Percentiles rank a stretch among this genome's conserved stretches.
Conservation (phyloP, 2,329 filamentous ascomycete genomes). For the Metarhizium anisopliae region DNA sequence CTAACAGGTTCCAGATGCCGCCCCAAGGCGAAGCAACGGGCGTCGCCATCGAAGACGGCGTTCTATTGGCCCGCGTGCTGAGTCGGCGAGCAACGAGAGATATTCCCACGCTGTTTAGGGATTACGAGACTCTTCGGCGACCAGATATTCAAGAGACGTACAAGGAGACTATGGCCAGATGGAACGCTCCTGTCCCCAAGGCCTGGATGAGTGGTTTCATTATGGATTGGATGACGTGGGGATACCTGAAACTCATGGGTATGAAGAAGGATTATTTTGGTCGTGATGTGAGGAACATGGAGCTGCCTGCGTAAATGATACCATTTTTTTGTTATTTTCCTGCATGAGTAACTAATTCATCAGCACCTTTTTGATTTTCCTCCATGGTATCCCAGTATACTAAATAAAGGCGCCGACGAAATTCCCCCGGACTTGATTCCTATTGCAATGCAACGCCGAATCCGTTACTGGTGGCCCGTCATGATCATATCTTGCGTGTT, state of each 20-base stretch:
- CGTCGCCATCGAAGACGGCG: conserved; percentile 42
- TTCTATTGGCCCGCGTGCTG: conserved; percentile 31
- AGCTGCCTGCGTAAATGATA: conserved; percentile 6
- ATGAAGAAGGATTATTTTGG: conserved; percentile 12
- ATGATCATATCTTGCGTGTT: not conserved
- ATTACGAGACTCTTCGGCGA: conserved; percentile 35
- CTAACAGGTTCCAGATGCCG: conserved; percentile 27
- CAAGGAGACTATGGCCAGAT: conserved; percentile 26
- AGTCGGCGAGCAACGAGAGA: conserved; percentile 10
- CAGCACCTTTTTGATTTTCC: not conserved
- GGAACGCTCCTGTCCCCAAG: conserved; percentile 9
- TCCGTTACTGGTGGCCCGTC: not conserved
- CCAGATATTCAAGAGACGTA: conserved; percentile 34
- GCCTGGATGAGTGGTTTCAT: conserved; percentile 12
- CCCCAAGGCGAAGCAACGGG: conserved; percentile 41
- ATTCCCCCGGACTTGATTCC: not conserved
- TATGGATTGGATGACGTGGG: conserved; percentile 17
- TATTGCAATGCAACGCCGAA: not conserved
- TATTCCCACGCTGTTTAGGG: conserved; percentile 34
- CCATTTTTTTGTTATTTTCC: not conserved
- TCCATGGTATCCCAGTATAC: too few relatives aligned
- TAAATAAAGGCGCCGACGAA: too few relatives aligned
- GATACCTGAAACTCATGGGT: conserved; percentile 11
- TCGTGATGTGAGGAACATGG: conserved; percentile 12
- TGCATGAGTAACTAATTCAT: not conserved